Percentiles rank a stretch among this genome's conserved stretches.
phyloP scores from a whole-genome alignment of 164 flowering plant species.

The Stephania cephalantha region DNA sequence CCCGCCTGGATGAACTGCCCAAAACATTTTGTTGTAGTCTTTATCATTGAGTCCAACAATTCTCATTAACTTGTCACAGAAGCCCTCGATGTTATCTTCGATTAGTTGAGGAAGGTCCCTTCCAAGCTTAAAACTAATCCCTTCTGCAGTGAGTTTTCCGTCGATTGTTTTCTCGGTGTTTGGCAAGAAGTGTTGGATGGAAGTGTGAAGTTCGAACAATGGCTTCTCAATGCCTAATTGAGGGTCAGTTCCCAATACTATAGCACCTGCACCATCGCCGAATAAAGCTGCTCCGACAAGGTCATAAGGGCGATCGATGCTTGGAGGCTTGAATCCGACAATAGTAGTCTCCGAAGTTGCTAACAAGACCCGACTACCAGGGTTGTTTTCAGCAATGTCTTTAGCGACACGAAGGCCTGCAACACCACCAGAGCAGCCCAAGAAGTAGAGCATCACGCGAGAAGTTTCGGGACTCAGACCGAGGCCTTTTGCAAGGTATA shows the following conservation, averaged over 20 bases:
- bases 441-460: constrained; percentile 74
- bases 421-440: constrained; percentile 96
- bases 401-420: constrained; percentile 90
- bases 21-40: constrained; percentile 70
- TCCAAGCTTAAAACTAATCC: constrained; percentile 72
- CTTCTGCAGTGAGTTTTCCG: constrained; percentile 79
- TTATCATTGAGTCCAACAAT: constrained; percentile 26
- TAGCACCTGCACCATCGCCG: constrained; percentile 95
- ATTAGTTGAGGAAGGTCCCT: constrained; percentile 86
- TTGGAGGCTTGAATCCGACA: constrained; percentile 91
- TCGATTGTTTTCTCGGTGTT: constrained; percentile 75
- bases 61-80: constrained; percentile 54
- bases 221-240: constrained; percentile 41
- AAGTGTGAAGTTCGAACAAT: constrained; percentile 72
- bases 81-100: constrained; percentile 70
- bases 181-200: constrained; percentile 72
- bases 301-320: constrained; percentile 65
- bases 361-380: constrained; percentile 70
- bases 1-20: constrained; percentile 98
- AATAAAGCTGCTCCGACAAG: constrained; percentile 86
- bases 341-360: constrained; percentile 91
- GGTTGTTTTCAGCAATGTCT: constrained; percentile 93
- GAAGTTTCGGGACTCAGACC: constrained; percentile 67
- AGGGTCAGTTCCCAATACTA: constrained; percentile 74
- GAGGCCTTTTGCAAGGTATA: constrained; percentile 79